Evolutionary conservation across 108 stramenopile genomes (phyloP).

Genomic region (Nannochloropsis gaditana): DNA sequence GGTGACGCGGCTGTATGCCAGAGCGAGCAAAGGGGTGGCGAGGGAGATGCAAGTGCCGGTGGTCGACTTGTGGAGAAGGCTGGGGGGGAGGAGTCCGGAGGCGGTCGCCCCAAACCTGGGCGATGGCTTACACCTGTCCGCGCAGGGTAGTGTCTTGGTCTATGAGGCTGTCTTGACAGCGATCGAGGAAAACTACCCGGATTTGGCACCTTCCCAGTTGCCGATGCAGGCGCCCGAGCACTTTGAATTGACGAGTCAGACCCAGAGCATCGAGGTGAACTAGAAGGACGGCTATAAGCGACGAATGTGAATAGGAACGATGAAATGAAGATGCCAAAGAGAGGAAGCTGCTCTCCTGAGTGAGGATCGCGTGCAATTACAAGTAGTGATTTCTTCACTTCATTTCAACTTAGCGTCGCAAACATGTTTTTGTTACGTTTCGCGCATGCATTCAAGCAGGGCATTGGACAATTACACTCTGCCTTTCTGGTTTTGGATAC

Average conservation of each 20-base stretch:
- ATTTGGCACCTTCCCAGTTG: not conserved
- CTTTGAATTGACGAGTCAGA: not conserved
- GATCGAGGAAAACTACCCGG: not conserved
- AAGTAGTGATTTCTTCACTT: no score
- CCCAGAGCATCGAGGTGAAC: not conserved
- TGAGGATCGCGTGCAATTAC: no score
- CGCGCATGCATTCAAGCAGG: no score
- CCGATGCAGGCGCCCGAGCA: slow-evolving; percentile 14
- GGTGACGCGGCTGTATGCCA: not conserved
- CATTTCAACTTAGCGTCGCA: no score
- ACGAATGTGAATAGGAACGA: not conserved
- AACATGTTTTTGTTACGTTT: no score
- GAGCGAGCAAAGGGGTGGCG: not conserved
- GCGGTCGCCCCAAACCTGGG: not conserved
- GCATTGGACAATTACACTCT: no score
- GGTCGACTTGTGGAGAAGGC: not conserved
- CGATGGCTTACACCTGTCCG: not conserved
- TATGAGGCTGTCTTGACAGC: not conserved
- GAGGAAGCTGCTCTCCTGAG: no score
- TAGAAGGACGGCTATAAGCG: not conserved
- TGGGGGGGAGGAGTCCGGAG: not conserved
- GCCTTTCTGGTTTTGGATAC: no score
- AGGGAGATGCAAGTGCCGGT: not conserved
- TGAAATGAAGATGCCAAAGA: not conserved
- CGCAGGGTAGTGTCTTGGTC: not conserved